Conservation (phyloP, 768 basidiomycete genomes). For the Kwoniella bestiolae region DNA sequence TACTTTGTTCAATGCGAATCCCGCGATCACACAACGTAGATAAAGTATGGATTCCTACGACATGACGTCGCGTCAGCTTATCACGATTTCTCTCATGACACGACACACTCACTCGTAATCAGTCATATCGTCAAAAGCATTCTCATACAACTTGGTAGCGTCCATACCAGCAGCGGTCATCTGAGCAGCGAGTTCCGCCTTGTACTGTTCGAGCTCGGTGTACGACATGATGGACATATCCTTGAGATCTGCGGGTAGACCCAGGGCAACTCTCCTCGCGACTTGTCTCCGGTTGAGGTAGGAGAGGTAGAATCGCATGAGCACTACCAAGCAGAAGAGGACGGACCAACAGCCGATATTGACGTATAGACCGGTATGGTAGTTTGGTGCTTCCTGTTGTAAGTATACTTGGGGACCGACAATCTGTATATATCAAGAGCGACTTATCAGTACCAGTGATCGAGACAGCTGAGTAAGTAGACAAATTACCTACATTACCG, state of each 20-base stretch:
- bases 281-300: constrained; percentile 47
- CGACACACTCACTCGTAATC: constrained; percentile 33
- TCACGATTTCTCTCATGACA: not conserved
- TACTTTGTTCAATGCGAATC: no score
- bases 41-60: constrained; percentile 24
- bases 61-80: not conserved
- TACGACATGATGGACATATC: constrained; percentile 52
- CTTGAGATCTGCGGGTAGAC: constrained; percentile 42
- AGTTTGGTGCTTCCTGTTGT: constrained; percentile 40
- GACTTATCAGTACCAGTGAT: no score
- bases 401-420: constrained; percentile 45
- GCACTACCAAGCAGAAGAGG: constrained; percentile 36
- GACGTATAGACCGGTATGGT: constrained; percentile 52
- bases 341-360: constrained; percentile 51
- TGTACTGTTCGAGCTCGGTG: constrained; percentile 48
- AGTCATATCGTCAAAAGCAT: constrained; percentile 51
- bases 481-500: constrained; percentile 34
- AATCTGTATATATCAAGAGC: constrained; percentile 24
- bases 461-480: no score
- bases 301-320: constrained; percentile 47
- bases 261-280: constrained; percentile 39
- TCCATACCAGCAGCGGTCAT: constrained; percentile 26
- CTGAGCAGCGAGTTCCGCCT: constrained; percentile 32
- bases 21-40: constrained; percentile 24
- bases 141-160: constrained; percentile 31